Evolutionary conservation across 2,329 filamentous ascomycete genomes (phyloP), one percentile per base, ranked within the genome.

Genomic region (Madurella fahalii): DNA sequence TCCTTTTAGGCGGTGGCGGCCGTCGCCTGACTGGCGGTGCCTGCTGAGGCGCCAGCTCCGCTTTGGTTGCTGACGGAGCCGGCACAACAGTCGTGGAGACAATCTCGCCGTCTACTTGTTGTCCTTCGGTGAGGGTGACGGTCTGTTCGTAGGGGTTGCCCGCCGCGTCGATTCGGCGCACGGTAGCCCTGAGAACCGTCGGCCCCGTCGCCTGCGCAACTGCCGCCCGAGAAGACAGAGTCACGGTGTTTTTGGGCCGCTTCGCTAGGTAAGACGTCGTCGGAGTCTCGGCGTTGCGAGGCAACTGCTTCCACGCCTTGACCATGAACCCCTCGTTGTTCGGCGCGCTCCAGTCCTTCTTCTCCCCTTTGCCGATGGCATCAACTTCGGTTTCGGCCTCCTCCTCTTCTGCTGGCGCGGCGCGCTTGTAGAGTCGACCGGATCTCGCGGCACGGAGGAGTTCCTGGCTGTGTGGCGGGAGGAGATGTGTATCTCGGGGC

Each of bases 81-180:
- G 77, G 71, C 37, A 83, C 75, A 15, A 83, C 73, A 7, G 77
- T 77, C 1, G 80, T 83, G 0, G 81, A 78, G 55, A 90, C 82
- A 48, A 96, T 85, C 67, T 96, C 91, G 53, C 90, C 90, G 59
- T 93, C 88, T 0, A 95, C 80, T 5, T 77, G 76, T 67, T 94
- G 88, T 0, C 90, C 91, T 54, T 93, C 88, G 5, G 84, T 82
- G 4, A 95, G 80, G 17, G 90, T 87, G 8, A 94, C 84, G 64
- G 95, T 90, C 69, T 94, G 90, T 2, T 93, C 85, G 57, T 89
- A 90, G 9, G 89, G 80, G 63, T 93, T 93, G 20, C 92, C 92
- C 1, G 84, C 83, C 4, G 86, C 85, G 67, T 95, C 90, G 11
- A 86, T 75, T 61, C 87, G 85, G 63, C 88, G 84, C 50, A 96